phyloP scores from a whole-genome alignment of 495 filamentous ascomycete species.

The Podospora bellae-mahoneyi region DNA sequence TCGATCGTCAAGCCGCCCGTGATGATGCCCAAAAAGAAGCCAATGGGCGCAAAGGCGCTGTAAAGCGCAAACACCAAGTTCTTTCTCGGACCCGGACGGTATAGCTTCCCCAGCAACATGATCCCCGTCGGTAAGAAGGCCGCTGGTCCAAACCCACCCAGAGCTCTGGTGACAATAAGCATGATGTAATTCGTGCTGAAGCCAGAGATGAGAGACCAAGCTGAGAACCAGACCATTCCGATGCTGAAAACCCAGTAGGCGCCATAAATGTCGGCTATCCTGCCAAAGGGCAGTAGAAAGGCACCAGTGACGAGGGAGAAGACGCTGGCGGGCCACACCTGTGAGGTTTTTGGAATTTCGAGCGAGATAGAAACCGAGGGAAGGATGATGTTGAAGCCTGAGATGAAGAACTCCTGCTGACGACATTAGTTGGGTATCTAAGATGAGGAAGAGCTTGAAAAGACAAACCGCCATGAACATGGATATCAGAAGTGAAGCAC shows the following conservation, averaged over 20 bases:
- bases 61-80: conserved; percentile 82
- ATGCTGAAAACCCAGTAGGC: conserved; percentile 66
- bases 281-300: conserved; percentile 74
- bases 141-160: conserved; percentile 76
- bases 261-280: conserved; percentile 74
- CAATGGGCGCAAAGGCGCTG: conserved; percentile 70
- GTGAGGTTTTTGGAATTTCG: conserved; percentile 58
- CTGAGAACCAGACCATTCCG: conserved; percentile 66
- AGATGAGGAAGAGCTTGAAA: not conserved
- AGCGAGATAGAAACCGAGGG: conserved; percentile 63
- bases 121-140: conserved; percentile 75
- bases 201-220: conserved; percentile 71
- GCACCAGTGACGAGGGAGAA: conserved; percentile 70
- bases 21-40: conserved; percentile 81
- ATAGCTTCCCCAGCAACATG: conserved; percentile 75
- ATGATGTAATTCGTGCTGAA: conserved; percentile 67
- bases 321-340: conserved; percentile 77
- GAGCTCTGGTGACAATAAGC: conserved; percentile 71
- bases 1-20: conserved; percentile 68
- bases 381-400: conserved; percentile 79
- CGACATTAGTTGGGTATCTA: not conserved
- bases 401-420: conserved; percentile 71
- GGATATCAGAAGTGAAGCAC: conserved; percentile 68
- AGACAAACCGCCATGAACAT: conserved; percentile 64
- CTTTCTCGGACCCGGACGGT: conserved; percentile 80